These are phyloP conservation scores for Kondoa malvinella DNA, from an alignment of 768 basidiomycete genomes.

Conservation along the genomic window DNA sequence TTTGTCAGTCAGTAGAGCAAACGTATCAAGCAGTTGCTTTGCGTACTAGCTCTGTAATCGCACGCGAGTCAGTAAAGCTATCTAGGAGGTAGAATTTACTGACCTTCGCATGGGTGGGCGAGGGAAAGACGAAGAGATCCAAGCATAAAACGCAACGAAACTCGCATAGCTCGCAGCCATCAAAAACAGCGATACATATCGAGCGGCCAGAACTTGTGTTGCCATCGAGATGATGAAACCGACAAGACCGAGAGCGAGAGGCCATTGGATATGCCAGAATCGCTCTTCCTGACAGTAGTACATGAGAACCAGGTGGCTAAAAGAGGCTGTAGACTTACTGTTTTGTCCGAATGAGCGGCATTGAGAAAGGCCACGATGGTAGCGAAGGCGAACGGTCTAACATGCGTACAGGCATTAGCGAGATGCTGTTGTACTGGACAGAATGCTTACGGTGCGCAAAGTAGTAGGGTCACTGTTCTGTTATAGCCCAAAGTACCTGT, in stretches of 20 bases:
- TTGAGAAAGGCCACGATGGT: slow-evolving; percentile 18
- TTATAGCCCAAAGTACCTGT: slow-evolving; percentile 22
- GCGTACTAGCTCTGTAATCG: too few species aligned
- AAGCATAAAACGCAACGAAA: slow-evolving; percentile 29
- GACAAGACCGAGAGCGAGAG: slow-evolving; percentile 45
- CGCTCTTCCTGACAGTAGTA: too few species aligned
- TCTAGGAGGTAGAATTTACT: slow-evolving; percentile 34
- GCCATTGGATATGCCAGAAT: slow-evolving; percentile 46
- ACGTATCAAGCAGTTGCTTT: too few species aligned
- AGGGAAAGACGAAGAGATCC: slow-evolving; percentile 47
- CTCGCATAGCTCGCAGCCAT: slow-evolving; percentile 33
- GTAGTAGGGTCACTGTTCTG: slow-evolving; percentile 27
- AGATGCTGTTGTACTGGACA: too few species aligned
- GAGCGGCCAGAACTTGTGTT: slow-evolving; percentile 44
- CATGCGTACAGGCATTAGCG: too few species aligned
- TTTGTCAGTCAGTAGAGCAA: slow-evolving; percentile 38
- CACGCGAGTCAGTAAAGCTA: too few species aligned
- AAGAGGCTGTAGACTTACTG: too few species aligned
- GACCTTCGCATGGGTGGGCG: slow-evolving; percentile 74
- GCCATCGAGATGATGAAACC: slow-evolving; percentile 52
- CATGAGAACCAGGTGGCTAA: too few species aligned
- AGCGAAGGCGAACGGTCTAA: neutral
- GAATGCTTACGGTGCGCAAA: slow-evolving; percentile 30
- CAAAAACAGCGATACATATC: slow-evolving; percentile 38
- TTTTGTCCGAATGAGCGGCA: slow-evolving; percentile 48